Conservation (phyloP, 192 early-diverging fungal species). For the Podochytrium sp. region DNA sequence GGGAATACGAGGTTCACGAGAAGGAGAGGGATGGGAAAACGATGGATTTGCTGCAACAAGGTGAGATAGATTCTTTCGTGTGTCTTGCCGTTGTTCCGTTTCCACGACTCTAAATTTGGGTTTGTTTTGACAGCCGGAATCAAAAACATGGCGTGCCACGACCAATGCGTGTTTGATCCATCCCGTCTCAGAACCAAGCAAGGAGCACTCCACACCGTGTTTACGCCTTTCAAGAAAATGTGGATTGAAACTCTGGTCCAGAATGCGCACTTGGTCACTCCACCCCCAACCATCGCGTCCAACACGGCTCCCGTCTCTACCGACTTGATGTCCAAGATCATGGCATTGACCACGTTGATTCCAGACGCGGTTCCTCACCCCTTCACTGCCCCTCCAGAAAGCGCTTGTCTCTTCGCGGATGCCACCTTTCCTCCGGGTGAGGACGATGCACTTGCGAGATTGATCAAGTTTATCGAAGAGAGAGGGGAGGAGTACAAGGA, state of each 20-base stretch:
- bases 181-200: conserved; percentile 53
- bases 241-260: conserved; percentile 18
- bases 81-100: background rate
- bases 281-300: background rate
- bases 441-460: conserved; percentile 45
- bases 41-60: conserved; percentile 12
- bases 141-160: conserved; percentile 40
- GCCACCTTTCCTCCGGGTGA: conserved; percentile 59
- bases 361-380: background rate
- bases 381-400: background rate
- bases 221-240: conserved; percentile 53
- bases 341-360: background rate
- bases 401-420: background rate
- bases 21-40: conserved; percentile 42
- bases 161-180: conserved; percentile 63
- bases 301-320: background rate
- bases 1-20: conserved; percentile 63
- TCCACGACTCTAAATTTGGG: too few relatives aligned
- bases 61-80: conserved; percentile 21
- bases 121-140: too few relatives aligned
- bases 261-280: background rate
- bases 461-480: conserved; percentile 42
- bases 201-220: conserved; percentile 48
- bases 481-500: conserved; percentile 46
- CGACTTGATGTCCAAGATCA: background rate